Evolutionary conservation across 352 stramenopile species (phyloP).

Genomic region (Globisporangium irregulare): DNA sequence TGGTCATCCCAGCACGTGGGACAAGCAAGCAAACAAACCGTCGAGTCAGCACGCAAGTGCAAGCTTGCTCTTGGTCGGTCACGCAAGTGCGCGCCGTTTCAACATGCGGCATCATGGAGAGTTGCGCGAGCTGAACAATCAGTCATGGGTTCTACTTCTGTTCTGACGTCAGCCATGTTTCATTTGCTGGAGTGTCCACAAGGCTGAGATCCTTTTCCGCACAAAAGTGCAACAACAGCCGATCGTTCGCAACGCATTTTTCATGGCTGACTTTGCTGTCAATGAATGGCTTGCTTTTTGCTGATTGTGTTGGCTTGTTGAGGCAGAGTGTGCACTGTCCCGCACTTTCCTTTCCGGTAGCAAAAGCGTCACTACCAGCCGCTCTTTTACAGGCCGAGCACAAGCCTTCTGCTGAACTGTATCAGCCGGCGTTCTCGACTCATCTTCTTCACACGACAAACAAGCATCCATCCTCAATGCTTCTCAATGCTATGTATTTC

Average conservation of each 20-base stretch:
- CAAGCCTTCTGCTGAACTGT: background rate
- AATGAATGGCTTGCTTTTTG: background rate
- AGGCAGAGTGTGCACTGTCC: background rate
- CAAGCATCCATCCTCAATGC: background rate
- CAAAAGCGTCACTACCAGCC: background rate
- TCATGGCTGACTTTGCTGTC: background rate
- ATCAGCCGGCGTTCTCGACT: background rate
- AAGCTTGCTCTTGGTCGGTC: background rate
- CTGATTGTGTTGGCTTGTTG: background rate
- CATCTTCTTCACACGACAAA: background rate
- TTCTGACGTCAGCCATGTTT: slow-evolving; percentile 3
- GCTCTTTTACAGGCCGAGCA: too few species aligned
- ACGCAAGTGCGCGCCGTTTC: background rate
- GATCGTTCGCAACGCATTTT: background rate
- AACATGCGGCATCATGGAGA: background rate
- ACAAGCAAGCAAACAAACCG: background rate
- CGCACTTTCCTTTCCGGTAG: background rate
- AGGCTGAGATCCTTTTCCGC: background rate
- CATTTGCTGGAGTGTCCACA: background rate
- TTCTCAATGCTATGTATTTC: background rate
- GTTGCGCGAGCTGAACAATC: background rate
- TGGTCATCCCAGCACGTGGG: background rate
- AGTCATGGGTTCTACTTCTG: background rate
- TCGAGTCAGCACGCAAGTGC: background rate
- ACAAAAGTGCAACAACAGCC: background rate